Evolutionary conservation across 768 basidiomycete genomes (phyloP).

Genomic region (Lanmaoa pseudosensibilis): DNA sequence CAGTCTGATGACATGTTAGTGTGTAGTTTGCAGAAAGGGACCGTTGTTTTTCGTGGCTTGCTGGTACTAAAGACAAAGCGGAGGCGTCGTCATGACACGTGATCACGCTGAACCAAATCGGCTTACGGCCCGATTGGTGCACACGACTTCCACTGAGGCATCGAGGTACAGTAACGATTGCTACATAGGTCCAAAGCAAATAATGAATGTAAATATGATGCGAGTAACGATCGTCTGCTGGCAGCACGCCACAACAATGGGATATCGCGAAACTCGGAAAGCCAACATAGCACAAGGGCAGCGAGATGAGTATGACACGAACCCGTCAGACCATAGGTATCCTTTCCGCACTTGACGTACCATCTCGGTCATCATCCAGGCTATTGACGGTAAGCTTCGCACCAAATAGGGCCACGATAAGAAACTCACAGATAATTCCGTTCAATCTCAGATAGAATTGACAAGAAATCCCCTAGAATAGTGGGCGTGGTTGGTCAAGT

Average conservation of each 20-base stretch:
- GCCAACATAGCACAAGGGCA: not conserved
- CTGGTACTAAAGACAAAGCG: not conserved
- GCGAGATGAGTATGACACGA: not conserved
- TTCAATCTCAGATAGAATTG: constrained; percentile 89
- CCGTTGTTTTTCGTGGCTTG: not conserved
- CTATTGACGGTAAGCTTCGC: constrained; percentile 42
- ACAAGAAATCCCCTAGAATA: constrained; percentile 82
- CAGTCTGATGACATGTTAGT: constrained; percentile 20
- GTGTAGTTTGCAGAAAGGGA: not conserved
- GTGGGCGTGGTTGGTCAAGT: not conserved
- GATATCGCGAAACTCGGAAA: constrained; percentile 1
- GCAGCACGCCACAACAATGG: not conserved
- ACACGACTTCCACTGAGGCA: not conserved
- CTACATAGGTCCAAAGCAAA: not conserved
- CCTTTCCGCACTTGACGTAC: constrained; percentile 54
- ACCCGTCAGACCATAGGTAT: constrained; percentile 34
- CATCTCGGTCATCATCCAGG: constrained; percentile 40
- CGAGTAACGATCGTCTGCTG: not conserved
- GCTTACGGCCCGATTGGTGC: too few species aligned
- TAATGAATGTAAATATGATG: constrained; percentile 7
- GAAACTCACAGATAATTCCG: constrained; percentile 75
- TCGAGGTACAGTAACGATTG: not conserved
- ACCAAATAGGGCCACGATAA: not conserved
- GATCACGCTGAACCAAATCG: not conserved
- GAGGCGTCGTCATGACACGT: constrained; percentile 14